Evolutionary conservation across 1,284 basidiomycete species (phyloP), one percentile per base, ranked within the genome.

Genomic region (Trametes hirsuta): DNA sequence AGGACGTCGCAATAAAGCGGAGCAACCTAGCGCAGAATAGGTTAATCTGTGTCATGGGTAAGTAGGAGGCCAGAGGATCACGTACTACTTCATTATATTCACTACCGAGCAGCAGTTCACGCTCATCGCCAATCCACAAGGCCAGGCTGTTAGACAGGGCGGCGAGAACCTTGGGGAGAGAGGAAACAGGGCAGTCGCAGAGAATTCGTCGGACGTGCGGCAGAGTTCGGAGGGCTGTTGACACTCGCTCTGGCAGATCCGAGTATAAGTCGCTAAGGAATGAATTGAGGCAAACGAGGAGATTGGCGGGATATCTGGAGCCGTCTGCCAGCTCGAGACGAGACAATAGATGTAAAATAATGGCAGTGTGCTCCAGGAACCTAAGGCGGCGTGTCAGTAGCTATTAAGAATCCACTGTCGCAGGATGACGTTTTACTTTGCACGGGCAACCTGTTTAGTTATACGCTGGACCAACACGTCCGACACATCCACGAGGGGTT

Each of bases 41-140:
- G 58, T 30, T 30, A 35, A 49, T 25, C 35, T 14, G 9, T 15
- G 5, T 18, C 5, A 5, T 30, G 5, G 18, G 1, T 6, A 6
- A n/a, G 46, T 6, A 0, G 10, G 21, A 21, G n/a, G 8, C 44
- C 12, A 52, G 41, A 40, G 30, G 25, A 24, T 35, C 40, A 75
- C 80, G 42, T 69, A 87, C 86, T 54, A 81, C 63, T 42, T 75
- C 70, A 56, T 79, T 81, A 56, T 84, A 81, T 35, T 83, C 78
- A 5, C 75, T 65, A 12, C 77, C 74, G 4, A 73, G 66, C 47
- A 87, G 71, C 14, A 75, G 56, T 30, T 75, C 70, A 0, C 64
- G 45, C 50, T 77, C 74, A 62, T 88, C 86, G 47, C 74, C 75
- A 34, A 87, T 77, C 86, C 86, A 88, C 30, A 73, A 61, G 54